Conservation (phyloP, 768 basidiomycete species). For the Lanmaoa pseudosensibilis region DNA sequence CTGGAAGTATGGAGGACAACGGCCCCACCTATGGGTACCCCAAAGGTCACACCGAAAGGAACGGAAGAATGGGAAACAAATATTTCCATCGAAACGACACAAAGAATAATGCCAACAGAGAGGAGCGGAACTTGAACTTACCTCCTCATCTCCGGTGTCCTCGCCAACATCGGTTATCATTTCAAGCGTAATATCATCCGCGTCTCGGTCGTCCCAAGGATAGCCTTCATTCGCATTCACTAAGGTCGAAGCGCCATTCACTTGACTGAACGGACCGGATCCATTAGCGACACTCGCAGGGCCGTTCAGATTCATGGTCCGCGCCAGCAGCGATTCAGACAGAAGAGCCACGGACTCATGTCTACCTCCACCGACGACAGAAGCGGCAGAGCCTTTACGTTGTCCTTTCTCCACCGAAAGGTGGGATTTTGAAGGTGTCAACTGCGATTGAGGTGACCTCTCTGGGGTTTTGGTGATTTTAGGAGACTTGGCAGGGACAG, state of each 20-base stretch:
- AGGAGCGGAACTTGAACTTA: slow-evolving; percentile 24
- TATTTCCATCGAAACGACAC: background rate
- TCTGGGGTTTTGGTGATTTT: slow-evolving; percentile 23
- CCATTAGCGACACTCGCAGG: slow-evolving; percentile 22
- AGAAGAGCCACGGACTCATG: slow-evolving; percentile 16
- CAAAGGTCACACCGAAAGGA: background rate
- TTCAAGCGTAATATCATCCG: slow-evolving; percentile 66
- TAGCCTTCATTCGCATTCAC: slow-evolving; percentile 21
- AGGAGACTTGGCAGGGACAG: slow-evolving; percentile 26
- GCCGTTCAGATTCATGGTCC: slow-evolving; percentile 11
- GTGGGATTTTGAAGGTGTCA: slow-evolving; percentile 21
- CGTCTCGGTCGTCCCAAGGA: slow-evolving; percentile 41
- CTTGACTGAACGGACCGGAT: slow-evolving; percentile 19
- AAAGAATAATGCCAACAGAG: background rate
- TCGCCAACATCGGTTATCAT: slow-evolving; percentile 62
- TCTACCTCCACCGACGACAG: slow-evolving; percentile 17
- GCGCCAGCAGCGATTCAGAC: slow-evolving; percentile 19
- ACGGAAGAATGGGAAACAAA: background rate
- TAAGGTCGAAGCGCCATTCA: slow-evolving; percentile 24
- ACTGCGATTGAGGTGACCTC: slow-evolving; percentile 18
- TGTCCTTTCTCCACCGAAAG: slow-evolving; percentile 17
- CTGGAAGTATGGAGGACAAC: background rate
- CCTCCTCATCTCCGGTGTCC: slow-evolving; percentile 73
- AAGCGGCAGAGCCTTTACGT: slow-evolving; percentile 24
- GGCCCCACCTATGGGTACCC: background rate